Evolutionary conservation across 257 asterid genomes (phyloP), one percentile per base, ranked within the genome.

Genomic region (Fraxinus quadrangulata): DNA sequence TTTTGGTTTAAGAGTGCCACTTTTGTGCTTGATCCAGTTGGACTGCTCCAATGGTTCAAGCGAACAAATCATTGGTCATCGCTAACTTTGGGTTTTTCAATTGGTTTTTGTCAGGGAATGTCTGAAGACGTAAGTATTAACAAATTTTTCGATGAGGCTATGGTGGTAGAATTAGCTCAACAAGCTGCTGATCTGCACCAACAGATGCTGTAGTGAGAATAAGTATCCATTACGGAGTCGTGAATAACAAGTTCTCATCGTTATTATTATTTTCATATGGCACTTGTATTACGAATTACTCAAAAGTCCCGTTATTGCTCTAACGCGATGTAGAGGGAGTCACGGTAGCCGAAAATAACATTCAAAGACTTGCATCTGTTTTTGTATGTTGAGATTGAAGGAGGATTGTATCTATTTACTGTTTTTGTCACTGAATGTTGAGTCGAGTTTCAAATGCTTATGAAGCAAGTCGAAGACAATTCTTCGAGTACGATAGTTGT

Each of bases 131-230:
- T 92, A 40, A 89, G 92, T 88, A 92, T 92, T 75, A 92, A 91
- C 79, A 94, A 94, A 81, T 94, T 92, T 84, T 94, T 94, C 14
- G 98, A 94, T 5, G 99, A 94, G 84, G 97, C 97, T 13, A 92
- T 94, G 99, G 91, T 94, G 81, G 95, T 88, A 71, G 97, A 94
- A 83, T 95, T 92, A 54, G 99, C 99, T 33, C 96, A 90, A 75
- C 97, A 92, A 86, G 96, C 91, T 72, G 96, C 97, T 5, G 97
- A 94, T 88, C 88, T 90, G 70, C 97, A 92, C 84, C 92, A 71
- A 75, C 97, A 94, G 84, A 91, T 91, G 95, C 73, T 84, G 72
- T 82, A 85, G 49, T 23, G n/a, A 36, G 36, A 75, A 33, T 13
- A 33, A 21, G 65, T 56, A 51, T 19, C 28, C 14, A 16, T 40